A percentile compares a stretch with the other conserved stretches of the same genome.
phyloP scores from a whole-genome alignment of 306 rosid species.

The Fragaria iinumae region DNA sequence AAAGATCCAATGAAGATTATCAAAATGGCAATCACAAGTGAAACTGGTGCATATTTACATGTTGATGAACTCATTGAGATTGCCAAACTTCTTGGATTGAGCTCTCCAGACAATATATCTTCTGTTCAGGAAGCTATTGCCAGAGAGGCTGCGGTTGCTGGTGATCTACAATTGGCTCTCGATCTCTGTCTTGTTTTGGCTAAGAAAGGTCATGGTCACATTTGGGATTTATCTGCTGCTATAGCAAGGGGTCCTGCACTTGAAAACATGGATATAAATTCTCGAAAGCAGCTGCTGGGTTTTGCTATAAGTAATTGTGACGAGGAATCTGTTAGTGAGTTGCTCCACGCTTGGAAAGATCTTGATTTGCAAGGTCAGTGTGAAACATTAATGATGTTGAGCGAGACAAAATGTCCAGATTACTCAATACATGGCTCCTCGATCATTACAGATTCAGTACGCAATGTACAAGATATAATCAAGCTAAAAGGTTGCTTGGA shows the following conservation, averaged over 20 bases:
- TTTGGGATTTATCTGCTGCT: slow-evolving; percentile 99
- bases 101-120: slow-evolving; percentile 70
- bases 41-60: slow-evolving; percentile 89
- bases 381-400: slow-evolving; percentile 55
- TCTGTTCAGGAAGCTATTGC: slow-evolving; percentile 95
- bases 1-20: slow-evolving; percentile 91
- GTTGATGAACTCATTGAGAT: slow-evolving; percentile 92
- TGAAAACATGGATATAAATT: slow-evolving; percentile 82
- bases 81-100: slow-evolving; percentile 87
- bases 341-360: slow-evolving; percentile 94
- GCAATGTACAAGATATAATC: slow-evolving; percentile 40
- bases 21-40: slow-evolving; percentile 81
- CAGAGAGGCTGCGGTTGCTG: slow-evolving; percentile 99
- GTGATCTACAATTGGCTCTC: slow-evolving; percentile 96
- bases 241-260: slow-evolving; percentile 99
- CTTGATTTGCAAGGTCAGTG: slow-evolving; percentile 94
- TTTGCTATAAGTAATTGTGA: slow-evolving; percentile 94
- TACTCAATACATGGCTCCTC: slow-evolving; percentile 60
- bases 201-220: slow-evolving; percentile 79
- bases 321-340: slow-evolving; percentile 87
- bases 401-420: slow-evolving; percentile 51
- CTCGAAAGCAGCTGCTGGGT: slow-evolving; percentile 87
- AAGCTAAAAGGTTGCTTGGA: slow-evolving; percentile 43
- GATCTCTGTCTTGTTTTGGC: slow-evolving; percentile 93
- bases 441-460: slow-evolving; percentile 38